Evolutionary conservation across 352 stramenopile genomes (phyloP).

Genomic region (Pythium aphanidermatum): DNA sequence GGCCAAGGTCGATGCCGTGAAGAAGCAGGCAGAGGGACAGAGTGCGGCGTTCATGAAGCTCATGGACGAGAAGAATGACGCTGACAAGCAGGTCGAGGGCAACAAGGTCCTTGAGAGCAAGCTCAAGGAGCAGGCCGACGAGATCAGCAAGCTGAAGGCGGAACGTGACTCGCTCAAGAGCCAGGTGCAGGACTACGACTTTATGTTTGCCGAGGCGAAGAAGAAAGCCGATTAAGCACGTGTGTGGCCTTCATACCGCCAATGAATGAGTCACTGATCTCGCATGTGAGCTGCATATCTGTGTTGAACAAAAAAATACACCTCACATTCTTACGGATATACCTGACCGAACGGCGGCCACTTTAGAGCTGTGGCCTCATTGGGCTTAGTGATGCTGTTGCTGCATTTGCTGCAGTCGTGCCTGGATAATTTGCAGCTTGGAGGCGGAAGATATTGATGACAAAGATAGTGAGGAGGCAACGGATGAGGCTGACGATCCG

Average conservation of each 20-base stretch:
- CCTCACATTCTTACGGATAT: too few species aligned
- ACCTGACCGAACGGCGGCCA: too few species aligned
- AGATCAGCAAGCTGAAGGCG: constrained; percentile 43
- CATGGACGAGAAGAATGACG: constrained; percentile 63
- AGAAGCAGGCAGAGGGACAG: constrained; percentile 75
- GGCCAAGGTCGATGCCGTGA: constrained; percentile 42
- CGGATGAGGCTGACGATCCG: constrained; percentile 6
- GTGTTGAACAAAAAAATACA: too few species aligned
- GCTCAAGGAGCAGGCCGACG: constrained; percentile 32
- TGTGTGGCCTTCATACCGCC: too few species aligned
- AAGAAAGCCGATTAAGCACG: constrained; percentile 85
- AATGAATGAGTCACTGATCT: too few species aligned
- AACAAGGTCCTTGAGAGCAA: constrained; percentile 38
- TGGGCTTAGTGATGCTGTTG: constrained; percentile 9
- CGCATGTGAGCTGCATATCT: too few species aligned
- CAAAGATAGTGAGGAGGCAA: constrained; percentile 18
- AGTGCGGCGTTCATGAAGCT: constrained; percentile 79
- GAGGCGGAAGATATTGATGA: constrained; percentile 16
- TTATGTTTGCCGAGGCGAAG: constrained; percentile 86
- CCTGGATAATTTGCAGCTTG: constrained; percentile 64
- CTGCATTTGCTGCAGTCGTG: constrained; percentile 49
- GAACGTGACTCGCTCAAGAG: constrained; percentile 69
- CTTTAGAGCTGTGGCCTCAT: too few species aligned
- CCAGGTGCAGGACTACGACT: constrained; percentile 86
- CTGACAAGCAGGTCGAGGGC: constrained; percentile 42